These are phyloP conservation scores for Cladophialophora immunda DNA, from an alignment of 2,329 filamentous ascomycete genomes.

Conservation along the genomic window DNA sequence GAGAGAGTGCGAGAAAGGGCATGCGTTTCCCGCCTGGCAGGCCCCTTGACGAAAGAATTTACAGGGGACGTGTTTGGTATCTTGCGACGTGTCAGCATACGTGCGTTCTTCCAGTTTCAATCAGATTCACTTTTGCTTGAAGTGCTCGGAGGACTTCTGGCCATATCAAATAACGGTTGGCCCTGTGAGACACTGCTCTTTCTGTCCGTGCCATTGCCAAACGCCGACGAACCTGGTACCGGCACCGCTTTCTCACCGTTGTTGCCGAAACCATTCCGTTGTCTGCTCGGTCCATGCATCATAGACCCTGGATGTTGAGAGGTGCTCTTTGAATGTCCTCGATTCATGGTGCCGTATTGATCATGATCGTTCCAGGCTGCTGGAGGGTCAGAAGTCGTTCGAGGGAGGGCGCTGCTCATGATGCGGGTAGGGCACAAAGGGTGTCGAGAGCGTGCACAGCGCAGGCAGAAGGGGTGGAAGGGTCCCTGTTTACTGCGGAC, in stretches of 20 bases:
- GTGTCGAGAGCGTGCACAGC: conserved; percentile 5
- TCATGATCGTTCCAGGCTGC: conserved; percentile 31
- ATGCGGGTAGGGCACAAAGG: background rate
- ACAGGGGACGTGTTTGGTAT: conserved; percentile 97
- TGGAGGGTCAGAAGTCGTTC: conserved; percentile 26
- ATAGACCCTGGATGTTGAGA: conserved; percentile 24
- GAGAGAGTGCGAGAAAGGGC: conserved; percentile 94
- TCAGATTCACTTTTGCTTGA: conserved; percentile 51
- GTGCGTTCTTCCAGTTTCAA: background rate
- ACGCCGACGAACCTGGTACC: conserved; percentile 27
- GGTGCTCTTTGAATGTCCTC: conserved; percentile 30
- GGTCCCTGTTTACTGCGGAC: background rate
- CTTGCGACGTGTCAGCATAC: conserved; percentile 56
- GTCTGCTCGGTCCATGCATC: conserved; percentile 27
- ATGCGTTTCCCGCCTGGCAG: conserved; percentile 94
- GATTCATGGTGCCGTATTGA: conserved; percentile 27
- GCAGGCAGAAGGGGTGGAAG: background rate
- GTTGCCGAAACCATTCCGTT: conserved; percentile 28
- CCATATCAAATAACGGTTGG: conserved; percentile 51
- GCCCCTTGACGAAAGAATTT: conserved; percentile 98
- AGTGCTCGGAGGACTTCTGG: conserved; percentile 57
- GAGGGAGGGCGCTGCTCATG: conserved; percentile 31
- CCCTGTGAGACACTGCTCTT: conserved; percentile 37
- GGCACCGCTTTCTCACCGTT: conserved; percentile 35
- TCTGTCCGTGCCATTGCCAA: conserved; percentile 33